Percentiles rank a stretch among this genome's conserved stretches.
phyloP scores from a whole-genome alignment of 805 yeast genomes.

The Wickerhamiella musiphila region DNA sequence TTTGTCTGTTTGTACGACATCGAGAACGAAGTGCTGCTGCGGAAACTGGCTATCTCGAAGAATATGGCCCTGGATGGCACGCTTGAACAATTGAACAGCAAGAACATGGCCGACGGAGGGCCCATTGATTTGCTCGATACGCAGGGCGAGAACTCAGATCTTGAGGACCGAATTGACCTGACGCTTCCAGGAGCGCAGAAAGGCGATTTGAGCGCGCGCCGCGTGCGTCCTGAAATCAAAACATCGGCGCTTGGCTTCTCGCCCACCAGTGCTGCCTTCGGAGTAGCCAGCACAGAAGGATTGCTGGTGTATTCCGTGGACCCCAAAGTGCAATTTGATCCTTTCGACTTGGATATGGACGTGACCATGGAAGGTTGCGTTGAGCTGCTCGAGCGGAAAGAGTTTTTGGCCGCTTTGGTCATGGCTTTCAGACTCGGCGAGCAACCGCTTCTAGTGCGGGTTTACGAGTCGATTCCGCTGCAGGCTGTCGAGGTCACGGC shows the following conservation, averaged over 20 bases:
- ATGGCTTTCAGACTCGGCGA: slow-evolving; percentile 94
- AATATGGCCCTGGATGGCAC: slow-evolving; percentile 92
- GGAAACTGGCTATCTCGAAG: slow-evolving; percentile 65
- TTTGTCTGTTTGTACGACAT: slow-evolving; percentile 84
- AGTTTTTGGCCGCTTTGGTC: slow-evolving; percentile 60
- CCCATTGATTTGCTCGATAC: slow-evolving; percentile 65
- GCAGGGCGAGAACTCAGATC: slow-evolving; percentile 71
- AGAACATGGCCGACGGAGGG: slow-evolving; percentile 76
- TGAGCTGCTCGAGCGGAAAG: slow-evolving; percentile 40
- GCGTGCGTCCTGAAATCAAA: slow-evolving; percentile 64
- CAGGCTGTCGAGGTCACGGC: slow-evolving; percentile 51
- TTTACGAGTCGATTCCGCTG: slow-evolving; percentile 58
- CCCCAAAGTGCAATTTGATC: slow-evolving; percentile 57
- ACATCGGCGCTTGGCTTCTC: slow-evolving; percentile 66
- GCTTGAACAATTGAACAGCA: slow-evolving; percentile 55
- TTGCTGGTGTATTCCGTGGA: slow-evolving; percentile 67
- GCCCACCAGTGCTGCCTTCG: slow-evolving; percentile 80
- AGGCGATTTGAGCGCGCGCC: slow-evolving; percentile 64
- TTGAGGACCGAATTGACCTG: slow-evolving; percentile 61
- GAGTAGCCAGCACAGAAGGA: slow-evolving; percentile 93
- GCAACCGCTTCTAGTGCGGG: slow-evolving; percentile 45
- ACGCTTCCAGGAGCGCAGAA: slow-evolving; percentile 76
- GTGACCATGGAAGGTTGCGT: slow-evolving; percentile 67
- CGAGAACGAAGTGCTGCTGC: slow-evolving; percentile 69
- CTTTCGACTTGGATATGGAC: slow-evolving; percentile 85